Percentiles rank a stretch among this genome's conserved stretches.
Conservation (phyloP, 202 grass and related monocot species). For the Setaria viridis region DNA sequence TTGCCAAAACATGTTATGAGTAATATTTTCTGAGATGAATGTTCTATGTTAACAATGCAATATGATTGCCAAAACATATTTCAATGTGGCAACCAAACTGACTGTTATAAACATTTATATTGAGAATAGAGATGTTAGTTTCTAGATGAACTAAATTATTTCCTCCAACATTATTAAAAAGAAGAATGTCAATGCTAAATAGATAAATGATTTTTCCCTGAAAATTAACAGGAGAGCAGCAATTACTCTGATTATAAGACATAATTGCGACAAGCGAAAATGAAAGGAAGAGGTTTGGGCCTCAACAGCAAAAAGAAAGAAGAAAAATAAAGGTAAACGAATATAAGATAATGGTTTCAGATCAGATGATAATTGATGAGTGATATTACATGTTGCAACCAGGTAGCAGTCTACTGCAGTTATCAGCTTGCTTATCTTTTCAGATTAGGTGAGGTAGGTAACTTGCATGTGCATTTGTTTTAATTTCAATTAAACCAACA, state of each 20-base stretch:
- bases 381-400: background rate
- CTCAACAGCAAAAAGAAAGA: background rate
- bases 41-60: background rate
- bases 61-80: background rate
- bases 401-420: background rate
- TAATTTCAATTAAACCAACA: conserved; percentile 28
- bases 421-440: conserved; percentile 17
- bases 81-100: background rate
- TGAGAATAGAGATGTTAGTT: background rate
- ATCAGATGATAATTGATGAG: conserved; percentile 4
- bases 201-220: too few relatives aligned
- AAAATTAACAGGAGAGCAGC: background rate
- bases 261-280: background rate
- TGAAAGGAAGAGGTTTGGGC: background rate
- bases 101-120: background rate
- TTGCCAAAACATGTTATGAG: background rate
- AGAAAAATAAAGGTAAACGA: background rate
- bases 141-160: conserved; percentile 8
- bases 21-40: background rate
- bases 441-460: background rate
- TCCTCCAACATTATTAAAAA: background rate
- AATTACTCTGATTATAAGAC: background rate
- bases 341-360: background rate
- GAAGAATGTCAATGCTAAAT: background rate
- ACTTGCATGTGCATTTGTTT: background rate